A percentile compares a stretch with the other conserved stretches of the same genome.
These are phyloP conservation scores for Dimargaris verticillata DNA, from an alignment of 192 early-diverging fungal species.

Conservation along the genomic window DNA sequence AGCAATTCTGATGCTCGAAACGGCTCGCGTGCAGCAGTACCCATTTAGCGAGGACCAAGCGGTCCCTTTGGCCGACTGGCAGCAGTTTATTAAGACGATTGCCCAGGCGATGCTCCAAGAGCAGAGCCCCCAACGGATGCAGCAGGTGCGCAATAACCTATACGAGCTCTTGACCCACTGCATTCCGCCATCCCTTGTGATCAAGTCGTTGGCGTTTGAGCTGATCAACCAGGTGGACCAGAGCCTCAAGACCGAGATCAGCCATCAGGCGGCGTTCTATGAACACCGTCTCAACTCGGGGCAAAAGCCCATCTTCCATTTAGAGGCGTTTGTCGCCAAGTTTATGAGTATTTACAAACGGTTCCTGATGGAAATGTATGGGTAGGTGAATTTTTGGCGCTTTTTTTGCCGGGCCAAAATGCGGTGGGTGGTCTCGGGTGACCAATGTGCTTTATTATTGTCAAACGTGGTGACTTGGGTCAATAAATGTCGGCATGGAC, in stretches of 20 bases:
- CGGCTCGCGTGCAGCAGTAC: conserved; percentile 52
- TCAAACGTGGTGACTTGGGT: too few relatives aligned
- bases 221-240: conserved; percentile 51
- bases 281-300: conserved; percentile 78
- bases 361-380: conserved; percentile 29
- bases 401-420: too few relatives aligned
- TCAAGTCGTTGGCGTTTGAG: conserved; percentile 64
- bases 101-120: conserved; percentile 49
- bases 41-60: conserved; percentile 30
- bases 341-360: conserved; percentile 84
- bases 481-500: too few relatives aligned
- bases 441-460: too few relatives aligned
- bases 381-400: not conserved
- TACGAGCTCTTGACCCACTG: conserved; percentile 85
- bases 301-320: conserved; percentile 82
- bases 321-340: conserved; percentile 84
- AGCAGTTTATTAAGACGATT: conserved; percentile 52
- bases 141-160: conserved; percentile 50
- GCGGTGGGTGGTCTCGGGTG: too few relatives aligned
- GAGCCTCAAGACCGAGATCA: conserved; percentile 45
- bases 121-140: conserved; percentile 59
- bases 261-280: conserved; percentile 66
- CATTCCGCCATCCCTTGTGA: conserved; percentile 63
- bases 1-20: conserved; percentile 82
- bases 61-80: conserved; percentile 73